A percentile compares a stretch with the other conserved stretches of the same genome.
Evolutionary conservation across 805 yeast species (phyloP).

Genomic region (Nakazawaea anatomiae): DNA sequence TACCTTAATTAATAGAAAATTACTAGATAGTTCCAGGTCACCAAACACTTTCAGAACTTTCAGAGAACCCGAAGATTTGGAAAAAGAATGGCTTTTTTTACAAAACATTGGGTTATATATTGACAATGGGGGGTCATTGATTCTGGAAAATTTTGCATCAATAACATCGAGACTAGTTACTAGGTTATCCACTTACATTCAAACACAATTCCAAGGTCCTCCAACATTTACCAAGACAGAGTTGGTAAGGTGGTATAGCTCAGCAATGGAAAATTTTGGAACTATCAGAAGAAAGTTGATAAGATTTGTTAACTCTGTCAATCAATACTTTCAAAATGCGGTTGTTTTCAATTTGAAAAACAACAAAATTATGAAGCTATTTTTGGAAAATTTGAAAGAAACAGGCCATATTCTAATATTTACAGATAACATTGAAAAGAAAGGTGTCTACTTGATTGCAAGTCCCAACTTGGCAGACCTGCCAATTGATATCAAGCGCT

Average conservation of each 20-base stretch:
- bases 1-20: constrained; percentile 65
- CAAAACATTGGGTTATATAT: constrained; percentile 72
- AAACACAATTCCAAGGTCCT: constrained; percentile 66
- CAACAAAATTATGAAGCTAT: constrained; percentile 34
- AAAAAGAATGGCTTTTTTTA: constrained; percentile 73
- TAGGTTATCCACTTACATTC: constrained; percentile 64
- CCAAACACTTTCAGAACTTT: constrained; percentile 68
- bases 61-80: constrained; percentile 87
- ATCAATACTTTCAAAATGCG: constrained; percentile 70
- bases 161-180: constrained; percentile 64
- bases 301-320: constrained; percentile 65
- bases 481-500: constrained; percentile 37
- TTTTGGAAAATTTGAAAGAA: constrained; percentile 53
- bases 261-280: constrained; percentile 66
- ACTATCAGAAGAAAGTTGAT: constrained; percentile 75
- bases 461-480: constrained; percentile 45
- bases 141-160: constrained; percentile 69
- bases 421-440: constrained; percentile 63
- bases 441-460: constrained; percentile 78
- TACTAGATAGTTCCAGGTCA: constrained; percentile 67
- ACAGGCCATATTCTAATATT: constrained; percentile 73
- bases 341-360: constrained; percentile 52
- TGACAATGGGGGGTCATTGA: constrained; percentile 73
- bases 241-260: constrained; percentile 61
- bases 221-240: constrained; percentile 30